Evolutionary conservation across 805 yeast genomes (phyloP), one percentile per base, ranked within the genome.

Genomic region (Barnettozyma siamensis): DNA sequence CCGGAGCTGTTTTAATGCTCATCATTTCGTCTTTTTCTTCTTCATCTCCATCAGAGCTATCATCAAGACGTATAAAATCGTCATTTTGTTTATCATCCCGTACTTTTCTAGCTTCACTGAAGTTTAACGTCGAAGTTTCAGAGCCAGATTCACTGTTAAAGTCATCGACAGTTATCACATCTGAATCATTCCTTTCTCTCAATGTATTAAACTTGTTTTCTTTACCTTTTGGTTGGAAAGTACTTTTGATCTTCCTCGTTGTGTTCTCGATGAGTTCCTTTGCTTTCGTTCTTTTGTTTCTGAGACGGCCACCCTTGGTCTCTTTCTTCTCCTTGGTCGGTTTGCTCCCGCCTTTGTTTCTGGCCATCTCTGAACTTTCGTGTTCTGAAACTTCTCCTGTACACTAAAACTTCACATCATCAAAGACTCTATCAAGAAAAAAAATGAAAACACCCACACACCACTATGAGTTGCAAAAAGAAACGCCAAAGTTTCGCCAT

Each of bases 11-110:
- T 21, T 33, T 26, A 17, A 31, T 31, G 16, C 39, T 42, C 21
- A n/a, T 38, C 12, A 35, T 32, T 31, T 37, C 44, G 13, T 31
- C 40, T 12, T 40, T 31, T 33, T 37, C 44, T 12, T 33, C 40
- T 13, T 40, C 44, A 13, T 38, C 41, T n/a, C 33, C 47, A 15
- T 37, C 41, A 5, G 31, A 26, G 24, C 32, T 36, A n/a, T 38
- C 41, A 31, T 44, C 48, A 13, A 41, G 29, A 11, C 6, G 7
- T 5, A 26, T 26, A 11, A 8, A 26, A 11, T 26, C 13, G 12
- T 36, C 41, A 21, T 23, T 21, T 12, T 21, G 9, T 21, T 20
- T 28, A 12, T 13, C 15, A 13, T 20, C 19, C n/a, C 13, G 7
- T 11, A 27, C 10, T 19, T 34, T 31, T n/a, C 26, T 26, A 21